These are phyloP conservation scores for Cryptococcus sp. DNA, from an alignment of 1,284 basidiomycete genomes.

Conservation along the genomic window DNA sequence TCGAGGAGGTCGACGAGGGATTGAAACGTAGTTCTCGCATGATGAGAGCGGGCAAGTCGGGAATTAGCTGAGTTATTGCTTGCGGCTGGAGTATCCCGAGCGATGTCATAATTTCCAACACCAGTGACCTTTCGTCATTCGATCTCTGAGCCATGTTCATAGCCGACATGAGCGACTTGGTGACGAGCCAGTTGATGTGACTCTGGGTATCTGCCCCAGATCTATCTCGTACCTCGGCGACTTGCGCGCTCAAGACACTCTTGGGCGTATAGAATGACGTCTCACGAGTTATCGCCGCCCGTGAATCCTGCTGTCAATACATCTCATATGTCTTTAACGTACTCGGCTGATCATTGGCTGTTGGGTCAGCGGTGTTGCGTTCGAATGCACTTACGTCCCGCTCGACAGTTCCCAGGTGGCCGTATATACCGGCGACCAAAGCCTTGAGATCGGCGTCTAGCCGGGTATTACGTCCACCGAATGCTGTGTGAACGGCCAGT, in stretches of 20 bases:
- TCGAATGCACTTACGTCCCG: constrained; percentile 37
- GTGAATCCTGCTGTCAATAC: constrained; percentile 20
- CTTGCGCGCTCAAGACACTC: constrained; percentile 19
- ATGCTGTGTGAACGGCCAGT: constrained; percentile 29
- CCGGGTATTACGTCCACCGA: constrained; percentile 15
- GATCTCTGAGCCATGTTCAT: constrained; percentile 10
- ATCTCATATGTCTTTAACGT: constrained; percentile 8
- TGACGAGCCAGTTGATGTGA: constrained; percentile 29
- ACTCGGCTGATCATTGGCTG: constrained; percentile 37
- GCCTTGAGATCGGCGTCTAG: constrained; percentile 32
- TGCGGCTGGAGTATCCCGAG: constrained; percentile 28
- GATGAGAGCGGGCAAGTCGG: constrained; percentile 27
- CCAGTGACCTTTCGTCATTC: constrained; percentile 22
- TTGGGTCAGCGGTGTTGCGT: background rate
- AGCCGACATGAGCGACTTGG: constrained; percentile 22
- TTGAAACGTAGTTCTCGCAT: constrained; percentile 21
- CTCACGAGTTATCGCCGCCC: constrained; percentile 36
- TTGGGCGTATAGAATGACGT: constrained; percentile 21
- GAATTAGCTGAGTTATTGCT: constrained; percentile 18
- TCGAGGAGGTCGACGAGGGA: constrained; percentile 11
- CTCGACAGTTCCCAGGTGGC: constrained; percentile 36
- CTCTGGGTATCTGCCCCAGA: constrained; percentile 14
- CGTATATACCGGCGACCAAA: constrained; percentile 32
- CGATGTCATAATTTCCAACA: constrained; percentile 29
- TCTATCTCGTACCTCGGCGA: constrained; percentile 27